Evolutionary conservation across 345 rosid genomes (phyloP).

Genomic region (Melaleuca alternifolia): DNA sequence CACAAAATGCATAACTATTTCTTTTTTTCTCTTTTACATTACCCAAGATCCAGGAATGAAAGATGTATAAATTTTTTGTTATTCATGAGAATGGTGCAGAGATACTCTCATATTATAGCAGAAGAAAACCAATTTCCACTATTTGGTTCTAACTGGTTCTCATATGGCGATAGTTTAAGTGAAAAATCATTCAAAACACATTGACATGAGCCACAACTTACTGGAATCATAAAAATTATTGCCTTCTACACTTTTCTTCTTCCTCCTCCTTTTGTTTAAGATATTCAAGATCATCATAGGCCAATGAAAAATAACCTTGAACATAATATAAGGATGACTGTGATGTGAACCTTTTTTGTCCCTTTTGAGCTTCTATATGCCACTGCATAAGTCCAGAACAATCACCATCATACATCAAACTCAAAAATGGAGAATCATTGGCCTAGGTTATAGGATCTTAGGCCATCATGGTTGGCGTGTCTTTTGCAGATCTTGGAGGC

Average conservation of each 20-base stretch:
- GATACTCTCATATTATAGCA: neutral
- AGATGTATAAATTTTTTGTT: neutral
- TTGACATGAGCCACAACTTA: neutral
- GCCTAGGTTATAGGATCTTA: too few relatives aligned
- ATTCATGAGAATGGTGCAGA: neutral
- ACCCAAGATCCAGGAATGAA: neutral
- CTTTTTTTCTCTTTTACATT: neutral
- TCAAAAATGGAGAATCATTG: neutral
- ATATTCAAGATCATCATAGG: slow-evolving; percentile 1
- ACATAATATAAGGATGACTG: slow-evolving; percentile 2
- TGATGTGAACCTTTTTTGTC: neutral
- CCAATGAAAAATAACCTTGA: slow-evolving; percentile 1
- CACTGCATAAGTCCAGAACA: neutral
- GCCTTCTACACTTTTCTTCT: neutral
- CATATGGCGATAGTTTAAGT: neutral
- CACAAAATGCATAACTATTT: neutral
- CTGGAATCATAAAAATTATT: neutral
- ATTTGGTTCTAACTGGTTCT: neutral
- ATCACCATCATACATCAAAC: neutral
- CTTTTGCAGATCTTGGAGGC: too few relatives aligned
- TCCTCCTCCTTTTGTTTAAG: slow-evolving; percentile 1
- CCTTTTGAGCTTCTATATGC: neutral
- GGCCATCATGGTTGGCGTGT: too few relatives aligned
- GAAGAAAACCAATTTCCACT: neutral
- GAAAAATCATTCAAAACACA: neutral